Base-by-base conservation (phyloP, 2,329 filamentous ascomycete genomes). In the Paecilomyces formosus region DNA sequence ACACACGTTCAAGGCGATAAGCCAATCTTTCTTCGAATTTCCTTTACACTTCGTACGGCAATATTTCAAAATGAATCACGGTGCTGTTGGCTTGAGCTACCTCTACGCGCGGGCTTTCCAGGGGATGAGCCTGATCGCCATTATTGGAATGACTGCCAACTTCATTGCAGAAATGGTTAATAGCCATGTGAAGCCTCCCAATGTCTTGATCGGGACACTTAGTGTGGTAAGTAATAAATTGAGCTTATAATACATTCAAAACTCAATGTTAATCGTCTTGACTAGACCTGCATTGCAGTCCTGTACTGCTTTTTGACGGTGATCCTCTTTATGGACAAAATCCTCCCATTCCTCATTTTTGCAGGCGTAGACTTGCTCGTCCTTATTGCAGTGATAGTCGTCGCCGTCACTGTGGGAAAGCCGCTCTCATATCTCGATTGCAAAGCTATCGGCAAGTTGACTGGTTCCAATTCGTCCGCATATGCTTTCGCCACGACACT, bases 371-470 rank as follows among this genome's bases (percentile, higher is more conserved):
- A 97, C 73, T 72, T 79, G 3, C 71, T 86, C 35, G 82, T 94
- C 51, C 82, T 94, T 57, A 82, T 95, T 60, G 90, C 90, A 15
- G 84, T 91, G 64, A 86, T 92, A 61, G 86, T 93, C 58, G 84
- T 94, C 11, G 85, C 89, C 1, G 85, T 90, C 57, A 82, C 89
- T 4, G 81, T 96, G 55, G 92, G 92, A 66, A 88, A 87, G 67
- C 92, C 91, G 0, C 81, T 96, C 28, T 90, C 88, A 31, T 88
- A 88, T 73, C 83, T 94, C 49, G 83, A 87, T 67, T 97, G 92
- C 79, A 81, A 79, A 31, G 72, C 78, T 33, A 77, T 86, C 54
- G 79, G 77, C 33, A 76, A 79, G 39, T 67, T 77, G 0, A 74
- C 75, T 24, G 75, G 76, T 9, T 73, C 76, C 15, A 73, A 73